Base-by-base conservation (phyloP, 257 asterid genomes). In the Leptodermis oblonga region DNA sequence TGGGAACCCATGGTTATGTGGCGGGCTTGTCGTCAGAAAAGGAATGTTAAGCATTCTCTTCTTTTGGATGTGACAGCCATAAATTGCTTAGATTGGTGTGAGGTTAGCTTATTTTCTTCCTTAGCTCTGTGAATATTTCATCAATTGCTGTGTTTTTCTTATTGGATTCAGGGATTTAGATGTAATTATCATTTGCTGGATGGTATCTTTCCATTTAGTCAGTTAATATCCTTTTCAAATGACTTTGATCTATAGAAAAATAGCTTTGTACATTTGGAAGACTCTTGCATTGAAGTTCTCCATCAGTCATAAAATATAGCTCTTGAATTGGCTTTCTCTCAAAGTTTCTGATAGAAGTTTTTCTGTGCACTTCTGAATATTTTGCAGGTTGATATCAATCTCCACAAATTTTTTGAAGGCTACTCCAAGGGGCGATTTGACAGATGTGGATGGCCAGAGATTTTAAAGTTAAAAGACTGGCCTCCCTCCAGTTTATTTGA, bases 1-100 rank as follows among this genome's bases (percentile, higher is more conserved):
- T 93, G 98, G 98, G 97, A 93, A 73, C 98, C 98, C 22, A 88
- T 87, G 98, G 98, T 93, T 73, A 93, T 93, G 96, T 93, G 97
- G 96, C 95, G 98, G 76, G 97, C 95, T 48, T 80, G 79, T 61
- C 92, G 98, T 62, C 94, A 86, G 78, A 78, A 65, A 70, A 70
- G 75, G 52, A 80, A 78, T 59, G n/a, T 39, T 17, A 84, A 82
- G 12, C 96, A 76, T 69, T 77, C 74, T 28, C 36, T 30, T 30
- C 85, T 83, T 60, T 76, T 86, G 70, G 81, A 83, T 62, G 87
- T 86, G 67, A 73, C 77, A 56, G 94, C 92, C 37, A 73, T 93
- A 67, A 84, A 82, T 85, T 90, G 97, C 87, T 83, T 90, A 78
- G 92, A 85, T 71, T 90, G 96, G 96, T 84, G 95, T 62, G 82